These are phyloP conservation scores for Plasmodium cynomolgi DNA, from an alignment of 169 alveolate genomes.

Conservation along the genomic window DNA sequence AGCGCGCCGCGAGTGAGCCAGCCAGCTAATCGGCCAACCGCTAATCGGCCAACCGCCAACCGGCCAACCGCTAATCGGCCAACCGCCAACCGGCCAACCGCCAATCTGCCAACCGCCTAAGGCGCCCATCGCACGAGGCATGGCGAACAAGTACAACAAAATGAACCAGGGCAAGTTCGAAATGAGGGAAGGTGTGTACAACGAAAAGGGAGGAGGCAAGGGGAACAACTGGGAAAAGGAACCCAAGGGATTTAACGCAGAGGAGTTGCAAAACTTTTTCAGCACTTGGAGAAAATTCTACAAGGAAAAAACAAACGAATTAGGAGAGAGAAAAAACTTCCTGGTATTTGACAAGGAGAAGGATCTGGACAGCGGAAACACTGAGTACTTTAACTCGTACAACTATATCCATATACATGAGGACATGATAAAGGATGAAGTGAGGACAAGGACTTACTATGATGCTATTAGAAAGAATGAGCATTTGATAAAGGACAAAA, in stretches of 20 bases:
- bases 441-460: conserved; percentile 92
- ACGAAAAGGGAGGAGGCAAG: conserved; percentile 1
- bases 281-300: conserved; percentile 20
- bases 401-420: conserved; percentile 97
- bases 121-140: neutral
- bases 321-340: conserved; percentile 37
- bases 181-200: conserved; percentile 41
- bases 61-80: neutral
- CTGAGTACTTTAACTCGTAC: conserved; percentile 95
- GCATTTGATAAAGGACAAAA: conserved; percentile 94
- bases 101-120: neutral
- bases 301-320: conserved; percentile 31
- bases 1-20: neutral
- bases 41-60: too few relatives aligned
- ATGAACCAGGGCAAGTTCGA: conserved; percentile 16
- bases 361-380: conserved; percentile 50
- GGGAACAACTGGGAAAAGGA: neutral
- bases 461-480: conserved; percentile 94
- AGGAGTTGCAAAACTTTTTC: conserved; percentile 23
- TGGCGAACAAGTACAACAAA: conserved; percentile 46
- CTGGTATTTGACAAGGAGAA: conserved; percentile 43
- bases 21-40: too few relatives aligned
- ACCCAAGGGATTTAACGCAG: conserved; percentile 19
- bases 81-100: neutral
- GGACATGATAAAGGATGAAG: conserved; percentile 97